Conservation (phyloP, 176 grass and related monocot species). For the Elymus sibiricus region DNA sequence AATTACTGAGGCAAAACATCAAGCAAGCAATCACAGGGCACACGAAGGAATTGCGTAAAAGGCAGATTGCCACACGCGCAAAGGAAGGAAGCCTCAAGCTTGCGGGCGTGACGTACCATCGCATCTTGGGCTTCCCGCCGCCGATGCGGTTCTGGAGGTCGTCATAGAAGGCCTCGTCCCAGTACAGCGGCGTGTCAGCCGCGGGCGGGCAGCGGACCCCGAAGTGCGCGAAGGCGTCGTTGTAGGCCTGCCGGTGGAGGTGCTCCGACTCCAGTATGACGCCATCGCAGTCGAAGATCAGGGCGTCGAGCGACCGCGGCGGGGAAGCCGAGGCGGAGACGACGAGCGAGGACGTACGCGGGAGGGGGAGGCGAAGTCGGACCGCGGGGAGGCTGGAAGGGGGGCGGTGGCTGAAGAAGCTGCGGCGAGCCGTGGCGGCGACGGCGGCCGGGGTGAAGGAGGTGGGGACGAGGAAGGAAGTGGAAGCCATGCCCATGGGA, state of each 20-base stretch:
- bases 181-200: slow-evolving; percentile 46
- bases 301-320: slow-evolving; percentile 51
- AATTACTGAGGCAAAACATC: background rate
- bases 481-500: slow-evolving; percentile 57
- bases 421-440: background rate
- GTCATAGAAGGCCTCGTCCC: slow-evolving; percentile 83
- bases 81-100: background rate
- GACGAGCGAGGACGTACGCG: slow-evolving; percentile 10
- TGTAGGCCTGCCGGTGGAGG: slow-evolving; percentile 95
- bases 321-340: slow-evolving; percentile 34
- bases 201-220: slow-evolving; percentile 53
- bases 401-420: background rate
- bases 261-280: slow-evolving; percentile 96
- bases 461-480: slow-evolving; percentile 32
- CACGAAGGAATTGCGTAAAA: background rate
- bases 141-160: slow-evolving; percentile 81
- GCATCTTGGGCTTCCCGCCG: slow-evolving; percentile 97
- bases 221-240: slow-evolving; percentile 86
- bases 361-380: slow-evolving; percentile 21
- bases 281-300: slow-evolving; percentile 96
- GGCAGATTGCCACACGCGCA: no score
- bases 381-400: background rate
- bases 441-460: background rate
- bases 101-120: slow-evolving; percentile 50
- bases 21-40: background rate